phyloP scores from a whole-genome alignment of 2,329 filamentous ascomycete genomes.

The Dactylellina drechsleri region DNA sequence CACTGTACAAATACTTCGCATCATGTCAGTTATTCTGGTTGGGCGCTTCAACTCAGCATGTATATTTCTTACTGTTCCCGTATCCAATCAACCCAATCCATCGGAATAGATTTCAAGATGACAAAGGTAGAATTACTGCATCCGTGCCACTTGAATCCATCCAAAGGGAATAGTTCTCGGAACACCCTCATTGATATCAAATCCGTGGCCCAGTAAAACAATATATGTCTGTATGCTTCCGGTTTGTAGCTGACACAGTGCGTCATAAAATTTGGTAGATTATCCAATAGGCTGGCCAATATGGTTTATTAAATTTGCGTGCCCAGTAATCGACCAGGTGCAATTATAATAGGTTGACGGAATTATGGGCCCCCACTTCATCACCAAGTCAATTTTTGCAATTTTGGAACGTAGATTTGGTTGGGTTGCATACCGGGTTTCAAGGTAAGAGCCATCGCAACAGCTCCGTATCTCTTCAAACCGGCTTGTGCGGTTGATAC shows the following conservation, averaged over 20 bases:
- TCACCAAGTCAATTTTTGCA: not conserved
- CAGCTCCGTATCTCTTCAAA: not conserved
- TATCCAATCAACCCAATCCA: slow-evolving; percentile 10
- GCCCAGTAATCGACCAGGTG: not conserved
- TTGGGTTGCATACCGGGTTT: not conserved
- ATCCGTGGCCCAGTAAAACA: not conserved
- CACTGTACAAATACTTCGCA: too few species aligned
- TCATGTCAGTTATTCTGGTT: slow-evolving; percentile 40
- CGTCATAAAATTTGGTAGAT: slow-evolving; percentile 28
- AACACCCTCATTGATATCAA: too few species aligned
- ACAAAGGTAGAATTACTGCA: not conserved
- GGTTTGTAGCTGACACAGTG: slow-evolving; percentile 19
- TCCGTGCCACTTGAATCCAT: slow-evolving; percentile 11
- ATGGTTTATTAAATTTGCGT: not conserved
- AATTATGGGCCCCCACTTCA: not conserved
- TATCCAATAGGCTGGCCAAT: slow-evolving; percentile 2
- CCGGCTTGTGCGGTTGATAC: too few species aligned
- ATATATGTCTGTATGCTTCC: slow-evolving; percentile 2
- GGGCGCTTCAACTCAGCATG: slow-evolving; percentile 46
- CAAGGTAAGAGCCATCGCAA: not conserved
- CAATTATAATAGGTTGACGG: not conserved
- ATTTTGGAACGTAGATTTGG: not conserved
- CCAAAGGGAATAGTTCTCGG: not conserved
- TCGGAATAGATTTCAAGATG: slow-evolving; percentile 18
- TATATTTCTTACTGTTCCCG: slow-evolving; percentile 21